Conservation (phyloP, 2,329 filamentous ascomycete species). For the Onygenales sp. region DNA sequence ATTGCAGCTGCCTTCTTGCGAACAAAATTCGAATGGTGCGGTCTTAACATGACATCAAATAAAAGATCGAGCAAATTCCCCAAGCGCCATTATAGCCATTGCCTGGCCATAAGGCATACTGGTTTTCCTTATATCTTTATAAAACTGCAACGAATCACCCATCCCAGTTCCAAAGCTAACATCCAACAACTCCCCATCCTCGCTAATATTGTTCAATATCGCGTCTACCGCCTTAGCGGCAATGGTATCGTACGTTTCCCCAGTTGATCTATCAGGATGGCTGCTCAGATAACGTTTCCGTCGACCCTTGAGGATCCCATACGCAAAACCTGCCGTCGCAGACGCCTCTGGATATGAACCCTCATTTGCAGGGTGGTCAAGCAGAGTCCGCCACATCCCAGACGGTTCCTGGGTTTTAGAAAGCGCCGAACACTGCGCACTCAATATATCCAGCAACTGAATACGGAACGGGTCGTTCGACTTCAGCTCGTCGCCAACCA, state of each 20-base stretch:
- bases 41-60: constrained; percentile 23
- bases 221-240: constrained; percentile 59
- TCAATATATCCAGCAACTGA: constrained; percentile 45
- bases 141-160: constrained; percentile 64
- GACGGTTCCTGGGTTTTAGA: constrained; percentile 48
- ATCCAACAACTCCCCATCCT: constrained; percentile 60
- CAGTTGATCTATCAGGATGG: constrained; percentile 21
- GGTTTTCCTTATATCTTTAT: constrained; percentile 65
- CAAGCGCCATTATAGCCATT: constrained; percentile 74
- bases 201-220: constrained; percentile 56
- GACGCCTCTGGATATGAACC: constrained; percentile 69
- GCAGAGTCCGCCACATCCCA: constrained; percentile 65
- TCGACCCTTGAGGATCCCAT: constrained; percentile 65
- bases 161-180: constrained; percentile 73
- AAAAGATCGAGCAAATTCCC: constrained; percentile 59
- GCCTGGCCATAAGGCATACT: constrained; percentile 80
- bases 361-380: constrained; percentile 55
- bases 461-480: constrained; percentile 50
- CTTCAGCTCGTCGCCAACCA: constrained; percentile 48
- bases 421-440: constrained; percentile 60
- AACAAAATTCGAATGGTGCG: too few relatives aligned
- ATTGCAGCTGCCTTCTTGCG: too few relatives aligned
- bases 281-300: constrained; percentile 59
- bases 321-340: constrained; percentile 72
- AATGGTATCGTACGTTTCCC: constrained; percentile 41